phyloP scores from a whole-genome alignment of 768 basidiomycete genomes.

The Rickenella mellea region DNA sequence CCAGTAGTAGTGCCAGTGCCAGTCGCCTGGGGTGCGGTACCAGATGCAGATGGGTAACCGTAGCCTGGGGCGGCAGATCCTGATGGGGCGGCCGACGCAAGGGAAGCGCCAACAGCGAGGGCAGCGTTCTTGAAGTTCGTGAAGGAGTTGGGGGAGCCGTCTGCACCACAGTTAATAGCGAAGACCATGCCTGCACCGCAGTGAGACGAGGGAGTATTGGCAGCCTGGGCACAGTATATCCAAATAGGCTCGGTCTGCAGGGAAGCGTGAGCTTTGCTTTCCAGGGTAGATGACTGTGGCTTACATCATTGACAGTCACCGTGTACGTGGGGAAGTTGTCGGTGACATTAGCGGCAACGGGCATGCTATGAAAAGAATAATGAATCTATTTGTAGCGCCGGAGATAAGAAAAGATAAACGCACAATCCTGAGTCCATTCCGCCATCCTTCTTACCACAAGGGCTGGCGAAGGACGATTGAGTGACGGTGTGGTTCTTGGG shows the following conservation, averaged over 20 bases:
- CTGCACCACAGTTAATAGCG: constrained; percentile 50
- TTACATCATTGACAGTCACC: constrained; percentile 28
- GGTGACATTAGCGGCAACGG: constrained; percentile 42
- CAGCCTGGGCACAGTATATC: constrained; percentile 50
- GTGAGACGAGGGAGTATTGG: constrained; percentile 40
- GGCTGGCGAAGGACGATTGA: constrained; percentile 31
- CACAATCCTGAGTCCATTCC: constrained; percentile 54
- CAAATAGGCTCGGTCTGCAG: constrained; percentile 45
- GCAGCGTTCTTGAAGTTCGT: constrained; percentile 50
- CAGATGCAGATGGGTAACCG: constrained; percentile 11
- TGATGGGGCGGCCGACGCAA: constrained; percentile 32
- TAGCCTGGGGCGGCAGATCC: constrained; percentile 13
- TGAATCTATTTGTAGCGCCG: constrained; percentile 5
- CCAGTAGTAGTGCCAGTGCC: constrained; percentile 10
- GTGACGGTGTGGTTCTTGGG: constrained; percentile 46
- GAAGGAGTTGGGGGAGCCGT: constrained; percentile 50
- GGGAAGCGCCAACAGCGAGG: constrained; percentile 41
- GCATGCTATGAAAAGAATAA: constrained; percentile 25
- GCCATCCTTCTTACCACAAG: constrained; percentile 42
- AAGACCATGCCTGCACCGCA: constrained; percentile 63
- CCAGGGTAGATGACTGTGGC: constrained; percentile 1
- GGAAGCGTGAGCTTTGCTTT: constrained; percentile 3
- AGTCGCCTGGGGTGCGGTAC: constrained; percentile 10
- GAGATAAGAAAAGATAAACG: constrained; percentile 13
- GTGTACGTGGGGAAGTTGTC: constrained; percentile 40